Base-by-base conservation (phyloP, 805 yeast genomes). In the Zygosaccharomyces gambellarensis region DNA sequence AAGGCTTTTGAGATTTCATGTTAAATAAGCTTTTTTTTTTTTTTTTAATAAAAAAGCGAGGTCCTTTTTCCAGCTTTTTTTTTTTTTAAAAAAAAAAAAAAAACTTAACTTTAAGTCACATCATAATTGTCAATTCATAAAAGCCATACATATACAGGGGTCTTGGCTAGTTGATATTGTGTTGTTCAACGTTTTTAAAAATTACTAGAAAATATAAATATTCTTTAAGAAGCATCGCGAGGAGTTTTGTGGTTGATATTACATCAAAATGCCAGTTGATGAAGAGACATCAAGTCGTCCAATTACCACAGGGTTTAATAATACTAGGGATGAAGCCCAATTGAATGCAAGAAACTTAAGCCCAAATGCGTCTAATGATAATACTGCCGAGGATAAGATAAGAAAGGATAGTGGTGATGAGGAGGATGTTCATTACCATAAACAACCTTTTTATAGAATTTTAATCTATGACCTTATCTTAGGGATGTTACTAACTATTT, bases 401-500 rank as follows among this genome's bases (percentile, higher is more conserved):
- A 30, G 39, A 23, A 28, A 22, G 6, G 41, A 32, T 4, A 28
- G 31, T 8, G 39, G 10, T 27, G 45, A n/a, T 4, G 50, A 41
- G 8, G 39, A 38, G 2, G 53, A 30, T 6, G 45, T 45, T 21
- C 41, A 29, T n/a, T 74, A 72, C 52, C 57, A 65, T 30, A 77
- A 68, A 43, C 73, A 78, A n/a, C 62, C 74, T 0, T 27, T 61
- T 12, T 54, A 64, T 43, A 62, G 77, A 30, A 72, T 66, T 45
- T 49, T 75, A 19, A 63, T 76, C 25, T 81, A 79, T 57, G 85
- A 82, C 64, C 50, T 78, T 30, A 70, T 79, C 12, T 53, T 79
- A 28, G 81, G 82, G 81, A 43, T 73, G 8, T 71, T 81, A 34
- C 59, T 71, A 11, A 57, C 65, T 43, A 74, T 79, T 8, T 81